Conservation (phyloP, 2,329 filamentous ascomycete species). For the Fusarium musae region DNA sequence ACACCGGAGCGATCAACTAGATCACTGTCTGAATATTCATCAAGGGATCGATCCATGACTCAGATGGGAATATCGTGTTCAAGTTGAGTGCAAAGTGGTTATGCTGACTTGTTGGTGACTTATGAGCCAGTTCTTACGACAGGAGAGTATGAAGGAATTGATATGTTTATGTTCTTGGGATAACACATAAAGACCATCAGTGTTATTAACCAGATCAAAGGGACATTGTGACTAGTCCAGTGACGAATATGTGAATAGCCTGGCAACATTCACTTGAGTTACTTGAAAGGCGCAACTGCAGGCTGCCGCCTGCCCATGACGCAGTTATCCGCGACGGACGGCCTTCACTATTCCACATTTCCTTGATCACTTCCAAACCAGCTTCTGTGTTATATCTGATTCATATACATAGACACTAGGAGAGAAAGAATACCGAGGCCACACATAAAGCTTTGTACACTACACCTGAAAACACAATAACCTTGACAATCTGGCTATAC, state of each 20-base stretch:
- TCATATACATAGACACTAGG: neutral
- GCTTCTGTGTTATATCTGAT: neutral
- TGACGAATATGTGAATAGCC: neutral
- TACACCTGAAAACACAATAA: neutral
- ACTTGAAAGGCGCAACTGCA: conserved; percentile 1
- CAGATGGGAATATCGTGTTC: neutral
- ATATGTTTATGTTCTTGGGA: neutral
- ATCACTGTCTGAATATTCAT: neutral
- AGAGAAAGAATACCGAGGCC: neutral
- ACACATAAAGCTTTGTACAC: neutral
- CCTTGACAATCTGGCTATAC: too few species aligned
- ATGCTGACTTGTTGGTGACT: neutral
- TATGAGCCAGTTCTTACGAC: neutral
- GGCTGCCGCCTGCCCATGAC: neutral
- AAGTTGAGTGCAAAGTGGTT: neutral
- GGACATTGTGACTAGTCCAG: neutral
- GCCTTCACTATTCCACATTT: neutral
- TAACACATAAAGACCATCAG: neutral
- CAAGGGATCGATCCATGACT: neutral
- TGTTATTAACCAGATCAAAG: neutral
- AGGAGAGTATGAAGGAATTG: neutral
- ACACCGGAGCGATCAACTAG: neutral
- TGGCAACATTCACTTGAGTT: neutral
- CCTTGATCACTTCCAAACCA: neutral
- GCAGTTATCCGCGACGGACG: neutral